These are phyloP conservation scores for Diplotaxis tenuifolia DNA, from an alignment of 345 rosid genomes.

Conservation along the genomic window DNA sequence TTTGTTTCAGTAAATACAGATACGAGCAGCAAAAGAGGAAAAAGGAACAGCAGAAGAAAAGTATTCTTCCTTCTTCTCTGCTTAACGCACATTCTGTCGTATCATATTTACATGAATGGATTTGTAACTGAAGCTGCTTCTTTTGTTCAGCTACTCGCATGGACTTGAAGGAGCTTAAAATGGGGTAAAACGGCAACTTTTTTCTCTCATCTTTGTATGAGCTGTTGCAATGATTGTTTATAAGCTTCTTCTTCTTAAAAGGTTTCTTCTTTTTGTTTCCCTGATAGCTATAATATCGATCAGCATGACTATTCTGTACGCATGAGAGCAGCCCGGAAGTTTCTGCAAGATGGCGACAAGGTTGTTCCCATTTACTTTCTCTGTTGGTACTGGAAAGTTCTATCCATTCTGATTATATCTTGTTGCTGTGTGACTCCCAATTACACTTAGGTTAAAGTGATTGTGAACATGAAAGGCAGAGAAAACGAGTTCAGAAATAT, in stretches of 20 bases:
- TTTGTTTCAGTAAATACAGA: constrained; percentile 58
- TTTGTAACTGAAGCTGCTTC: constrained; percentile 41
- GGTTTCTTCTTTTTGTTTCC: constrained; percentile 25
- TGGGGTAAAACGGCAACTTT: constrained; percentile 59
- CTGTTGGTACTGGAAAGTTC: background rate
- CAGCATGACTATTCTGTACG: constrained; percentile 92
- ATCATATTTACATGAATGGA: constrained; percentile 16
- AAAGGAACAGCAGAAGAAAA: constrained; percentile 83
- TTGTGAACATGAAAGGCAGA: constrained; percentile 87
- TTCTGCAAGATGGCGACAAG: constrained; percentile 90
- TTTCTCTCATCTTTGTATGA: background rate
- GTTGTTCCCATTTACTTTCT: constrained; percentile 32
- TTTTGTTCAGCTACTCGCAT: constrained; percentile 59
- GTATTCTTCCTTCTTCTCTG: constrained; percentile 44
- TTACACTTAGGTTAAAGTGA: constrained; percentile 78
- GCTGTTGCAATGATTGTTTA: background rate
- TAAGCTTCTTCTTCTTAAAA: constrained; percentile 12
- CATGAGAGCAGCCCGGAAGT: constrained; percentile 77
- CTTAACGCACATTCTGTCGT: background rate
- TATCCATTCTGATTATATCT: background rate
- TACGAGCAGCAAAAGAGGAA: constrained; percentile 86
- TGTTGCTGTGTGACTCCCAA: constrained; percentile 16
- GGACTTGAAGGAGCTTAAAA: constrained; percentile 87
- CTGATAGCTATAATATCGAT: constrained; percentile 79
- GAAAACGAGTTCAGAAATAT: constrained; percentile 87